Evolutionary conservation across 768 basidiomycete genomes (phyloP).

Genomic region (Tylopilus sp.): DNA sequence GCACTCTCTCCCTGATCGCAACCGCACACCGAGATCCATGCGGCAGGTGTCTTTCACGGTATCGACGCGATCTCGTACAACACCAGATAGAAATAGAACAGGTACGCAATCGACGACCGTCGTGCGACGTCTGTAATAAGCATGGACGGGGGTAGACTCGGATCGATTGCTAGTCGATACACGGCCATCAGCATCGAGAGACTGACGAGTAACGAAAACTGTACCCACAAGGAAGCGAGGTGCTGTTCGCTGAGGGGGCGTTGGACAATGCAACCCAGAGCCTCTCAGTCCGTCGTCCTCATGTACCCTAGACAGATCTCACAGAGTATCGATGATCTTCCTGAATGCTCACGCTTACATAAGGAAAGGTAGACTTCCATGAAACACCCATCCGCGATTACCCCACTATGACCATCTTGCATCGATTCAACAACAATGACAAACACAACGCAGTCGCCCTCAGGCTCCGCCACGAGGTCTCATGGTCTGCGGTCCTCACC

Average conservation of each 20-base stretch:
- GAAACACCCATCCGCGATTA: conserved; percentile 83
- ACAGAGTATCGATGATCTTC: background rate
- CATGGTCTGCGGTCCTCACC: conserved; percentile 47
- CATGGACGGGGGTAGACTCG: conserved; percentile 44
- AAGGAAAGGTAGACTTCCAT: conserved; percentile 87
- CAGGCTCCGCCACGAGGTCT: conserved; percentile 51
- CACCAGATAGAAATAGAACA: conserved; percentile 84
- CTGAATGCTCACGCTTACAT: conserved; percentile 44
- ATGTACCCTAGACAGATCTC: conserved; percentile 50
- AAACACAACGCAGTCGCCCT: conserved; percentile 72
- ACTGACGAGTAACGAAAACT: background rate
- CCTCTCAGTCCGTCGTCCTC: conserved; percentile 87
- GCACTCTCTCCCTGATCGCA: conserved; percentile 11
- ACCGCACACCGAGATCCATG: conserved; percentile 46
- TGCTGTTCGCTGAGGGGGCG: conserved; percentile 53
- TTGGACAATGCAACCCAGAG: conserved; percentile 74
- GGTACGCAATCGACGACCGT: conserved; percentile 73
- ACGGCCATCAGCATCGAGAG: background rate
- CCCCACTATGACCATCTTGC: conserved; percentile 57
- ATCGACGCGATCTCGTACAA: conserved; percentile 78
- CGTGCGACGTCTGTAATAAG: conserved; percentile 69
- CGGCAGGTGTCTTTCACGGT: conserved; percentile 61
- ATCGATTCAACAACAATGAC: conserved; percentile 74
- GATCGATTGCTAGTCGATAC: conserved; percentile 35
- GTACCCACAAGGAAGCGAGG: conserved; percentile 55